Base-by-base conservation (phyloP, 2,329 filamentous ascomycete species). In the Pseudopithomyces maydicus region DNA sequence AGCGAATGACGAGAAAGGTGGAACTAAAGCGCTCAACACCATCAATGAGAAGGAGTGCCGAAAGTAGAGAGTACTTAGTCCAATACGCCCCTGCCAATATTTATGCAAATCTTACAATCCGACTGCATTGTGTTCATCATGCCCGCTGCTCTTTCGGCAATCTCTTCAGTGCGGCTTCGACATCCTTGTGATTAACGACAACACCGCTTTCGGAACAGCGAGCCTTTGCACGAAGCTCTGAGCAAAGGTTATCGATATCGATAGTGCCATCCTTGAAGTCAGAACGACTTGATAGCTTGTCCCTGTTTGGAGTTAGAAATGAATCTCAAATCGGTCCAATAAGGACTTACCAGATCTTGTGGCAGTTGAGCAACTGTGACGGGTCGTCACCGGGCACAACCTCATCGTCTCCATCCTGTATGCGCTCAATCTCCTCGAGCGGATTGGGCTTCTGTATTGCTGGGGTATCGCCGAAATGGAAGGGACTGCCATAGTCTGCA, bases 121-220 rank as follows among this genome's bases (percentile, higher is more conserved):
- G 42, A 46, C 10, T 32, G 17, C 10, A n/a, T 22, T 51, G 39
- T 4, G 39, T 4, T 52, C n/a, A 38, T 41, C 38, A 54, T 32
- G 29, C 41, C 46, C 41, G 47, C 54, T 73, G 69, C 29, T 75
- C 69, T 39, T 75, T 73, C 6, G 76, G 75, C 23, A 82, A 61
- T 50, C 79, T 79, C 68, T 79, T 77, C 52, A 82, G 74, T 5
- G 80, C 79, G 38, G 77, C 85, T 71, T 97, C 90, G 67, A 98
- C 96, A 69, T 98, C 93, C 53, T 87, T 86, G 78, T 96, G 88
- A 60, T 92, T 89, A 22, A 99, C 90, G 17, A 97, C 91, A 12
- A 96, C 91, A 15, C 95, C 94, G 17, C 84, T 89, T 65, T 96
- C 91, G 0, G 92, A 96, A 76, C 95, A 99, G 73, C 94, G 95